Evolutionary conservation across 805 yeast genomes (phyloP), one percentile per base, ranked within the genome.

Genomic region (Cyberlindnera euphorbiiphila): DNA sequence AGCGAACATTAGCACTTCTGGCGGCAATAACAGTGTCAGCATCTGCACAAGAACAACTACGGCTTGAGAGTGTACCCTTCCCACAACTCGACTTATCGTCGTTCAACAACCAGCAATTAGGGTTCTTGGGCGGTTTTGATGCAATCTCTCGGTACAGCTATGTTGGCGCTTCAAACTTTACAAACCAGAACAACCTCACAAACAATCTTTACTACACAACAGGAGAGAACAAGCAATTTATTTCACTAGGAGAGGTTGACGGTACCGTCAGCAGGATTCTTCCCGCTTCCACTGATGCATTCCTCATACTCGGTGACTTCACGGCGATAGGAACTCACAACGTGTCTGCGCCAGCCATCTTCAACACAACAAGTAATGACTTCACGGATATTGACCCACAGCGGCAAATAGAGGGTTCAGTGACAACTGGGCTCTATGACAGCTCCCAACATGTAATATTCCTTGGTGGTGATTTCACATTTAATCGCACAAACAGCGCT

Each of bases 401-500:
- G 10, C 16, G 45, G 1, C 30, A 57, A 9, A 28, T 50, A 0
- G 18, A 33, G 4, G 80, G 78, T 6, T 39, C 55, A 1, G 68
- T 81, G 3, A 49, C 57, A 4, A 50, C 78, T 0, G 68, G 74
- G 1, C 62, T 65, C 27, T 73, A 77, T 37, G 80, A 79, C 59
- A 32, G 47, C 2, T 68, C 65, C 30, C 57, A 61, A 23, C 60
- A 71, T 16, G 39, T 74, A 16, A 70, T 86, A 0, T 87, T 85
- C 53, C 71, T 85, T 33, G 98, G 97, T 9, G 98, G 98, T 15
- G 69, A 74, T 42, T 75, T 91, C 47, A 56, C 68, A 6, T 78
- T 67, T 55, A 66, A 74, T 39, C 57, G 63, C 31, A 66, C 78
- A 7, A 52, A 67, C 47, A 82, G 87, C 34, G 83, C 75, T 0